Evolutionary conservation across 345 rosid genomes (phyloP).

Genomic region (Nasturtium officinale): DNA sequence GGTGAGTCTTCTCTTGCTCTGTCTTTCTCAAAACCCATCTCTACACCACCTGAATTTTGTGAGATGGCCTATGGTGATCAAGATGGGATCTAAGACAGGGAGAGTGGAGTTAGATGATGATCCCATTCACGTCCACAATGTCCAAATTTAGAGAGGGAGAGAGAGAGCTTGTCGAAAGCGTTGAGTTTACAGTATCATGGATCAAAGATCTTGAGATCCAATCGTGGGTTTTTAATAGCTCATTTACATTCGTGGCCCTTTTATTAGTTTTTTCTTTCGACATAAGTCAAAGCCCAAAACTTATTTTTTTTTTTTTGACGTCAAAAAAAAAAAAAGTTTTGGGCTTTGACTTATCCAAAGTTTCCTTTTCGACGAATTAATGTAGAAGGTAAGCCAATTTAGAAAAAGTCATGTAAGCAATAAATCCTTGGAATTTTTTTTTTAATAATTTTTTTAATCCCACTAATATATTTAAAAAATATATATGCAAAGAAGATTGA

Average conservation of each 20-base stretch:
- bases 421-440: too few relatives aligned
- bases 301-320: too few relatives aligned
- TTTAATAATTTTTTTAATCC: too few relatives aligned
- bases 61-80: slow-evolving; percentile 6
- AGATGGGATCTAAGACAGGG: not conserved
- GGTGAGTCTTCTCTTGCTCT: slow-evolving; percentile 63
- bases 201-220: not conserved
- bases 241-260: not conserved
- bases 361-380: not conserved
- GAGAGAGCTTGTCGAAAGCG: not conserved
- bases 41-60: not conserved
- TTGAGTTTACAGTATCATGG: not conserved
- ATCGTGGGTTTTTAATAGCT: not conserved
- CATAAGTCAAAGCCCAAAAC: too few relatives aligned
- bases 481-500: slow-evolving; percentile 20
- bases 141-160: not conserved
- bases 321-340: too few relatives aligned
- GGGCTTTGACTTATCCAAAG: too few relatives aligned
- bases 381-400: not conserved
- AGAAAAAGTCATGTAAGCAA: too few relatives aligned
- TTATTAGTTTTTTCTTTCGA: not conserved
- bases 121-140: not conserved
- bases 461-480: too few relatives aligned
- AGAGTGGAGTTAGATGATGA: not conserved
- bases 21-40: slow-evolving; percentile 50